Conservation (phyloP, 2,329 filamentous ascomycete species). For the Taxawa tesnikishii region DNA sequence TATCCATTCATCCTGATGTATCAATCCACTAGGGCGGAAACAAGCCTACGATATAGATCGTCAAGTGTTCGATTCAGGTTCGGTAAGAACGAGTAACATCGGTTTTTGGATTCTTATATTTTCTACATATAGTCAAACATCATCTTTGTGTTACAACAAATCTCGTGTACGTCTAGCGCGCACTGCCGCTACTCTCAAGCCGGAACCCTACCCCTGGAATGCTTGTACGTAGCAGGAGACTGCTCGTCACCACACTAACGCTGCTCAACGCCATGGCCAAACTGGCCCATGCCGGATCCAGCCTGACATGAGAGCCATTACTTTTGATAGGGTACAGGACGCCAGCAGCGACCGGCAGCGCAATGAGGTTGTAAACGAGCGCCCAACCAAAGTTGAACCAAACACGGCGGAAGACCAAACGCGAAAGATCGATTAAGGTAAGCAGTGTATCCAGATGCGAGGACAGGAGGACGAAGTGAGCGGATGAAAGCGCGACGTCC, state of each 20-base stretch:
- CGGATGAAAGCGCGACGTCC: slow-evolving; percentile 71
- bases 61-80: no score
- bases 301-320: slow-evolving; percentile 40
- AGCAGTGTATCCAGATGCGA: slow-evolving; percentile 58
- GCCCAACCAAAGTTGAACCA: slow-evolving; percentile 83
- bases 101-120: no score
- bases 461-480: slow-evolving; percentile 69
- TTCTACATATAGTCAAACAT: no score
- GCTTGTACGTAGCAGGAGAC: slow-evolving; percentile 52
- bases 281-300: slow-evolving; percentile 76
- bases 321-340: slow-evolving; percentile 54
- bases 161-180: no score
- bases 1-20: no score
- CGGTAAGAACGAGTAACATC: no score
- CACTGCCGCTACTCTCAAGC: no score
- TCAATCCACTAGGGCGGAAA: no score
- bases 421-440: slow-evolving; percentile 59
- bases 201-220: slow-evolving; percentile 32
- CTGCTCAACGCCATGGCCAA: slow-evolving; percentile 89
- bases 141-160: no score
- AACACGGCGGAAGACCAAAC: slow-evolving; percentile 62
- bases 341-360: slow-evolving; percentile 71
- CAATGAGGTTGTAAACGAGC: slow-evolving; percentile 63
- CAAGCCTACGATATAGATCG: no score
- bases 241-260: slow-evolving; percentile 77